These are phyloP conservation scores for Synura sp. DNA, from an alignment of 352 stramenopile species.

Conservation along the genomic window DNA sequence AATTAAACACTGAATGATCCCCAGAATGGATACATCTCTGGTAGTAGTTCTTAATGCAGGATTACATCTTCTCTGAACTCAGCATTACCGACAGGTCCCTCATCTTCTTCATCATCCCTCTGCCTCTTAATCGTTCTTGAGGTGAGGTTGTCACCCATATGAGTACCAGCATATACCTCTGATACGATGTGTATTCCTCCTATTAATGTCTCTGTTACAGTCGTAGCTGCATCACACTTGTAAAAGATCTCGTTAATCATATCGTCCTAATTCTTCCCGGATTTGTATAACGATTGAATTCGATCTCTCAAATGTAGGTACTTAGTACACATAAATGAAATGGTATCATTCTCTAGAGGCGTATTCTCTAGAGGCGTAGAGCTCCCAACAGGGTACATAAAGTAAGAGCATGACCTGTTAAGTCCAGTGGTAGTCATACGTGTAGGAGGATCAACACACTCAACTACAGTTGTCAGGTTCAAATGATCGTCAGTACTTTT, in stretches of 20 bases:
- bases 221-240: background rate
- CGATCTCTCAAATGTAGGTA: background rate
- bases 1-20: background rate
- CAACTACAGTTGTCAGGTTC: no score
- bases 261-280: background rate
- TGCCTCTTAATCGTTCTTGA: background rate
- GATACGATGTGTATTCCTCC: background rate
- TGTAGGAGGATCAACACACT: constrained; percentile 17
- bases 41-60: background rate
- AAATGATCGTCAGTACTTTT: no score
- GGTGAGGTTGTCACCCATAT: background rate
- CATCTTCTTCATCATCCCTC: background rate
- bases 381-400: constrained; percentile 8
- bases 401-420: constrained; percentile 7
- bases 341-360: background rate
- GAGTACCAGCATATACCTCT: background rate
- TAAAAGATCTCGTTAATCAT: background rate
- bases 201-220: background rate
- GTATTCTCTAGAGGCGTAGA: background rate
- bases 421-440: background rate
- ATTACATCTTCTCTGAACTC: constrained; percentile 19
- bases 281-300: background rate
- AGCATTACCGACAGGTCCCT: constrained; percentile 7
- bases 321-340: background rate
- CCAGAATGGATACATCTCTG: constrained; percentile 2